Conservation (phyloP, 1,284 basidiomycete genomes). For the Phlebopus sp. region DNA sequence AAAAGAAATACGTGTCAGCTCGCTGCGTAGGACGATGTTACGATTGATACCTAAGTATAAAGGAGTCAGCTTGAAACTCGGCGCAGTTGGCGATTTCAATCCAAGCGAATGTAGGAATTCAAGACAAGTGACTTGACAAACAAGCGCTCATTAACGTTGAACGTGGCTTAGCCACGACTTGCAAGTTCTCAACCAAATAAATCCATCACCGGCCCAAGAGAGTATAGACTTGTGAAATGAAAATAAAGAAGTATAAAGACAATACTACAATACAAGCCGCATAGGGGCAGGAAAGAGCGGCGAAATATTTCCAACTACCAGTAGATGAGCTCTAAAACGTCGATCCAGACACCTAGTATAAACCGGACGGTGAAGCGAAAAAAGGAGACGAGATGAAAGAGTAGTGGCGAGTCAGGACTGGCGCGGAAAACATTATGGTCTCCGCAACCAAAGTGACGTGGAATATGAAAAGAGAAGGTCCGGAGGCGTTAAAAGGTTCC, state of each 20-base stretch:
- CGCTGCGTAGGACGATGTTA: neutral
- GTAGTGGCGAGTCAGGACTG: neutral
- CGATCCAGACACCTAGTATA: neutral
- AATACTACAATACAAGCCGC: conserved; percentile 8
- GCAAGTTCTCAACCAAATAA: too few relatives aligned
- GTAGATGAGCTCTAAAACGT: neutral
- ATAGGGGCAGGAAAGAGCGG: too few relatives aligned
- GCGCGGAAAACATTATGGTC: neutral
- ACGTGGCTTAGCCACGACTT: too few relatives aligned
- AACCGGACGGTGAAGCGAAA: too few relatives aligned
- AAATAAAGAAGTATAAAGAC: conserved; percentile 7
- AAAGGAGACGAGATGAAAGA: neutral
- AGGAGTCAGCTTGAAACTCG: conserved; percentile 27
- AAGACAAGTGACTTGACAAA: neutral
- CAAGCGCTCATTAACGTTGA: too few relatives aligned
- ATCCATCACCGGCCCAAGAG: too few relatives aligned
- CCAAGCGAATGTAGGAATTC: conserved; percentile 1
- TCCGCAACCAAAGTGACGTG: neutral
- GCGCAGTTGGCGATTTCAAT: conserved; percentile 7
- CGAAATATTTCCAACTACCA: conserved; percentile 2
- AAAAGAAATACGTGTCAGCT: conserved; percentile 3
- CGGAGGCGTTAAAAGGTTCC: neutral
- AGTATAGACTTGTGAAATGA: too few relatives aligned
- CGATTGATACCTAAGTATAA: conserved; percentile 21
- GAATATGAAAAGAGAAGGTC: neutral